phyloP scores from a whole-genome alignment of 2,329 filamentous ascomycete species.

The Juglanconis oblonga region DNA sequence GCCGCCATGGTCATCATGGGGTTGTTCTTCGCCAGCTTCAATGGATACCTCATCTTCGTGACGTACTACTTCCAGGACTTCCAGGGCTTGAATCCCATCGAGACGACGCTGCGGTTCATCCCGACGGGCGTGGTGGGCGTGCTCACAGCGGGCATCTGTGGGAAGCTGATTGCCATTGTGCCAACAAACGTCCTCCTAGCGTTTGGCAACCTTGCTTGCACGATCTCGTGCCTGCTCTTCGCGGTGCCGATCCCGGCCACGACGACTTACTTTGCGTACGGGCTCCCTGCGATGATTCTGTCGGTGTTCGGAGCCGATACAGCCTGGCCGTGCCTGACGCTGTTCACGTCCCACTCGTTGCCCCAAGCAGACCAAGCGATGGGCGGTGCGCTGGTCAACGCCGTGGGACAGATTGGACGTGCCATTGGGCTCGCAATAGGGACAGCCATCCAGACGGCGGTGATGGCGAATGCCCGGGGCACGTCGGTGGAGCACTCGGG shows the following conservation, averaged over 20 bases:
- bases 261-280: slow-evolving; percentile 66
- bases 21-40: slow-evolving; percentile 66
- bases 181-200: slow-evolving; percentile 57
- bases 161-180: slow-evolving; percentile 54
- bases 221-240: slow-evolving; percentile 57
- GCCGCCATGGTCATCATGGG: slow-evolving; percentile 64
- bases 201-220: slow-evolving; percentile 54
- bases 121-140: slow-evolving; percentile 61
- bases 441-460: slow-evolving; percentile 62
- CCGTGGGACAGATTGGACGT: slow-evolving; percentile 62
- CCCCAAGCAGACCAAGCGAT: slow-evolving; percentile 63
- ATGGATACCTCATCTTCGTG: slow-evolving; percentile 64
- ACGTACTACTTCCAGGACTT: slow-evolving; percentile 72
- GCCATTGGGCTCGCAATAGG: slow-evolving; percentile 64
- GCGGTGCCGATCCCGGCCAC: slow-evolving; percentile 58
- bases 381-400: slow-evolving; percentile 66
- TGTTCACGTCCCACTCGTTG: slow-evolving; percentile 63
- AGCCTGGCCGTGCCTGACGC: slow-evolving; percentile 61
- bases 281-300: slow-evolving; percentile 63
- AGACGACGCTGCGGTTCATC: slow-evolving; percentile 67
- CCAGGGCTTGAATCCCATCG: slow-evolving; percentile 57
- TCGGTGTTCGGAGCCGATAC: slow-evolving; percentile 66
- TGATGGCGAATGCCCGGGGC: slow-evolving; percentile 49
- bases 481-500: slow-evolving; percentile 43
- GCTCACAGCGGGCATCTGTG: slow-evolving; percentile 54